Base-by-base conservation (phyloP, 2,329 filamentous ascomycete species). In the Fusarium torreyae region DNA sequence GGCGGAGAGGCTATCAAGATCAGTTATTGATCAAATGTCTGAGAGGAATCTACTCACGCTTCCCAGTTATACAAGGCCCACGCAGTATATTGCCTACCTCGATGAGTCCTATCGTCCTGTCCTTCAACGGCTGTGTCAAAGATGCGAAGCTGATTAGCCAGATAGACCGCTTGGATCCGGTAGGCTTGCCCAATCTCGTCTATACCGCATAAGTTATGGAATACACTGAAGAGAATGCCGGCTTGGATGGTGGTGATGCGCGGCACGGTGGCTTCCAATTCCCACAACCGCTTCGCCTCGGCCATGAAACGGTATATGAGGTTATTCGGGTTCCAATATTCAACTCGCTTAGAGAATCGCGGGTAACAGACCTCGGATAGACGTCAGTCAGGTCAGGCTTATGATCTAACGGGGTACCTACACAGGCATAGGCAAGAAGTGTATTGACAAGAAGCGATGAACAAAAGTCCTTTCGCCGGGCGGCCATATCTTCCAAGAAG, bases 371-470 rank as follows among this genome's bases (percentile, higher is more conserved):
- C 71, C 79, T 82, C 42, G 4, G 2, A 3, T 3, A 2, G 6
- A 31, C 8, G 4, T 53, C 24, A 52, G 24, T 3, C 2, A 13
- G n/a, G 8, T n/a, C 15, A 2, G 5, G 3, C 7, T 5, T 10
- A 4, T 6, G 4, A 7, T 13, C 5, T 9, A 1, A 11, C 0
- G 1, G 9, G 15, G 1, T 3, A 9, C 68, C 78, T 76, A 82
- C 81, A 48, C 76, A 81, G 57, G 77, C 74, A 20, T 77, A 66
- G 10, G 78, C 78, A 36, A 83, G 75, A 13, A 80, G 39, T 3
- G 75, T 66, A 36, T 83, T 83, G 49, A 82, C 79, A 5, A 83
- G 75, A 1, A 83, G 69, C 9, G 75, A 54, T 0, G 82, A 82
- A 61, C 81, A 83, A 66, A 81, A 82, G 15, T 77, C 73, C 0